phyloP scores from a whole-genome alignment of 202 grass and related monocot species.

The Panicum hallii region DNA sequence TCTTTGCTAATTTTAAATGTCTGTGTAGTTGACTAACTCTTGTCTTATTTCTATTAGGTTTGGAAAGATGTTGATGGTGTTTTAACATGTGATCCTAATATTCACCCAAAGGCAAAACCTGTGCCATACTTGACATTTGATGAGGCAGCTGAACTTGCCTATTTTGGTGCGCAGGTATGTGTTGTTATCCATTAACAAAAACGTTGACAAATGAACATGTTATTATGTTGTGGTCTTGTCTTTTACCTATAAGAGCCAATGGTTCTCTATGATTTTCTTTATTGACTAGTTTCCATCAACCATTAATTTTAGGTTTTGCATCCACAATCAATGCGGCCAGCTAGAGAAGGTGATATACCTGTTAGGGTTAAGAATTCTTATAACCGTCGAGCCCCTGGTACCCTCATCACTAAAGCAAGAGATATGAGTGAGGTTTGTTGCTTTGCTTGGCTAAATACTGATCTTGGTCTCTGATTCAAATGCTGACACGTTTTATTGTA shows the following conservation, averaged over 20 bases:
- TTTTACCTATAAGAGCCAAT: not conserved
- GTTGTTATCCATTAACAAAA: constrained; percentile 59
- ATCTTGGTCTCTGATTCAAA: constrained; percentile 29
- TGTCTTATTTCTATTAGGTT: constrained; percentile 57
- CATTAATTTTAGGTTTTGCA: constrained; percentile 74
- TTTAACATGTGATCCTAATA: constrained; percentile 95
- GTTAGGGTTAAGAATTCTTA: constrained; percentile 98
- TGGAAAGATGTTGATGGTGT: constrained; percentile 99
- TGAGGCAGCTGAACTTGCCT: constrained; percentile 98
- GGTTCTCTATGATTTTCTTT: constrained; percentile 18
- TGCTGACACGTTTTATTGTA: constrained; percentile 27
- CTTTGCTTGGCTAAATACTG: constrained; percentile 18
- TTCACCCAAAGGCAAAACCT: constrained; percentile 73
- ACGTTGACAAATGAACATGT: constrained; percentile 38
- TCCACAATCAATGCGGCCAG: constrained; percentile 95
- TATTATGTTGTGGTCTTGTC: not conserved
- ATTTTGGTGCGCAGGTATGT: constrained; percentile 92
- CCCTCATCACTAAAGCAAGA: constrained; percentile 88
- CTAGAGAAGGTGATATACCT: constrained; percentile 86
- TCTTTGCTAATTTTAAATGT: not conserved
- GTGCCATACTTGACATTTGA: constrained; percentile 98
- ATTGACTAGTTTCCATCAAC: constrained; percentile 5
- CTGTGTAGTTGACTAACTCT: not conserved
- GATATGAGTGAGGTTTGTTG: constrained; percentile 86
- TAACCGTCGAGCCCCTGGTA: constrained; percentile 89